phyloP scores from a whole-genome alignment of 2,329 filamentous ascomycete genomes.

The Cercospora beticola region DNA sequence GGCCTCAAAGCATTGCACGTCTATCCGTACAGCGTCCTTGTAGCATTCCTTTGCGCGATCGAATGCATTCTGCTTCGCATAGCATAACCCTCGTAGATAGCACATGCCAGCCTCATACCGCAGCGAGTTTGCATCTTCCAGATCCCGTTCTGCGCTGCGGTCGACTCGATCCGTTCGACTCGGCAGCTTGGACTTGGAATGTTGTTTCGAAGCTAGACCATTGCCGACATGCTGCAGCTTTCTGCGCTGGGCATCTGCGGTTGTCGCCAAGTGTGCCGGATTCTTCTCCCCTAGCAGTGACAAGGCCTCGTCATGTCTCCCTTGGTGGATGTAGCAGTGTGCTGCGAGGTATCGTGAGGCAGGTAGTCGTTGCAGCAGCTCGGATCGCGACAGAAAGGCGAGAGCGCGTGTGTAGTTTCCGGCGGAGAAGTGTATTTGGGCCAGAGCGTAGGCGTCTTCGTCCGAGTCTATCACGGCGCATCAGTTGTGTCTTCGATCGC shows the following conservation, averaged over 20 bases:
- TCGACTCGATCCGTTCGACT: slow-evolving; percentile 53
- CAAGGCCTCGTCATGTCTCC: slow-evolving; percentile 84
- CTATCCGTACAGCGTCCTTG: slow-evolving; percentile 93
- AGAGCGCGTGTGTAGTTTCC: slow-evolving; percentile 93
- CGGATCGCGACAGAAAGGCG: slow-evolving; percentile 77
- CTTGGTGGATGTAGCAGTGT: slow-evolving; percentile 91
- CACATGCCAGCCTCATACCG: slow-evolving; percentile 97
- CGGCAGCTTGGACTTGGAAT: slow-evolving; percentile 42
- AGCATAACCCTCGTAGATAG: slow-evolving; percentile 88
- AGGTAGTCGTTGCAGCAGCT: slow-evolving; percentile 76
- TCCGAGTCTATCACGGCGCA: slow-evolving; percentile 67
- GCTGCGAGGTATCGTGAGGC: slow-evolving; percentile 91
- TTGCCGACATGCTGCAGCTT: slow-evolving; percentile 68
- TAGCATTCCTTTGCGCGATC: slow-evolving; percentile 98
- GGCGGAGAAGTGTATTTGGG: slow-evolving; percentile 95
- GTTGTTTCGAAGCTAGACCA: slow-evolving; percentile 45
- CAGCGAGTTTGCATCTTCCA: slow-evolving; percentile 71
- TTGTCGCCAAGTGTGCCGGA: slow-evolving; percentile 80
- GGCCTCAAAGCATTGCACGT: slow-evolving; percentile 96
- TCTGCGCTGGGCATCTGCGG: slow-evolving; percentile 62
- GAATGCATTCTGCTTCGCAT: slow-evolving; percentile 94
- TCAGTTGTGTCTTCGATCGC: not conserved
- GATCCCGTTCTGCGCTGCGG: slow-evolving; percentile 60
- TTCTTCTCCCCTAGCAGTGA: slow-evolving; percentile 86
- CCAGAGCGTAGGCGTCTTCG: slow-evolving; percentile 93